Conservation (phyloP, 352 stramenopile species). For the Stramenopiles sp. region DNA sequence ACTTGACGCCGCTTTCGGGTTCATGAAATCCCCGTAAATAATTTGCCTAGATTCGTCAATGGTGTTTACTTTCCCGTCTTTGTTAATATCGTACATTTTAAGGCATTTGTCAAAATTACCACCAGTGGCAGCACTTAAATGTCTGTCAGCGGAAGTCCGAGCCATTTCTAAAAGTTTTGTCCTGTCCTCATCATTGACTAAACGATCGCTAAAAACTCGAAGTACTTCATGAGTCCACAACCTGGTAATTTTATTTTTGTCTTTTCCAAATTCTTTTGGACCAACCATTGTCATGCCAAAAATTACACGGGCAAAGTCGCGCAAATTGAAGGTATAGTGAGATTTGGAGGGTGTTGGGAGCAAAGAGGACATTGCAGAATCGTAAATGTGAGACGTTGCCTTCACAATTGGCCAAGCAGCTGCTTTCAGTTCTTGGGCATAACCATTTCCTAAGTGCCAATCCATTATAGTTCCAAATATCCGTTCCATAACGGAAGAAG, state of each 20-base stretch:
- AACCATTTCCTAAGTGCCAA: conserved; percentile 48
- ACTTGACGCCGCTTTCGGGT: conserved; percentile 49
- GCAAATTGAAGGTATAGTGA: conserved; percentile 82
- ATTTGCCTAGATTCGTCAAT: conserved; percentile 20
- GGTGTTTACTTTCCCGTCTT: conserved; percentile 20
- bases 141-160: conserved; percentile 12
- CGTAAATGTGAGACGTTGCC: conserved; percentile 68
- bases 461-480: conserved; percentile 70
- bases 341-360: conserved; percentile 71
- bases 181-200: conserved; percentile 11
- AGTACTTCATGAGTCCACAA: conserved; percentile 75
- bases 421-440: not conserved
- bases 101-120: conserved; percentile 24
- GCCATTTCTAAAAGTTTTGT: conserved; percentile 10
- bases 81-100: conserved; percentile 34
- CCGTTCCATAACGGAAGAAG: not conserved
- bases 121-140: conserved; percentile 38
- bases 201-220: conserved; percentile 72
- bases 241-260: conserved; percentile 38
- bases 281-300: conserved; percentile 71
- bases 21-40: conserved; percentile 28
- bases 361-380: conserved; percentile 59
- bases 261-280: conserved; percentile 42
- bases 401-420: not conserved
- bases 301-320: conserved; percentile 66